Percentiles rank a stretch among this genome's conserved stretches.
These are phyloP conservation scores for Osmanthus fragrans DNA, from an alignment of 257 asterid species.

Conservation along the genomic window DNA sequence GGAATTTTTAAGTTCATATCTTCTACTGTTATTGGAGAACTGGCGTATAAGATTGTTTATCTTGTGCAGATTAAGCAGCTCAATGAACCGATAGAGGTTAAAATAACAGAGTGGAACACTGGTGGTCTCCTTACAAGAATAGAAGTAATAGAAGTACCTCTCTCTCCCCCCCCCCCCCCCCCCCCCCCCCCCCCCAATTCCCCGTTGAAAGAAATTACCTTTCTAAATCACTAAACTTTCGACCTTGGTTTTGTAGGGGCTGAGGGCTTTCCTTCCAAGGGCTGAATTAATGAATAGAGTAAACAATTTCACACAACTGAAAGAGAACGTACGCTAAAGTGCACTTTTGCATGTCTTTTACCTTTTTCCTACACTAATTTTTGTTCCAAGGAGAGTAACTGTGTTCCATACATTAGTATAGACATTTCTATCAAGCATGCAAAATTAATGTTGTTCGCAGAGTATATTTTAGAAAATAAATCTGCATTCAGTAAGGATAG, in stretches of 20 bases:
- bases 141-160: conserved; percentile 89
- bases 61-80: conserved; percentile 75
- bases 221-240: neutral
- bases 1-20: neutral
- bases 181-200: no score
- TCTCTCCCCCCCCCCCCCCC: neutral
- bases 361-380: conserved; percentile 7
- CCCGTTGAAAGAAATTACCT: neutral
- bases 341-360: conserved; percentile 15
- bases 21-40: neutral
- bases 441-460: neutral
- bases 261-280: conserved; percentile 92
- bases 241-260: conserved; percentile 62
- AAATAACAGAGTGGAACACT: conserved; percentile 91
- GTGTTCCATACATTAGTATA: conserved; percentile 5
- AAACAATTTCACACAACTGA: conserved; percentile 71
- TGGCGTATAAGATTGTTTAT: conserved; percentile 14
- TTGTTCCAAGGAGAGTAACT: neutral
- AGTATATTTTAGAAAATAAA: neutral
- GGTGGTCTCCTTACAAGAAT: conserved; percentile 95
- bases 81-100: conserved; percentile 76
- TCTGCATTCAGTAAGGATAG: neutral
- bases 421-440: conserved; percentile 1
- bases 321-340: conserved; percentile 63
- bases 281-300: conserved; percentile 85